Conservation (phyloP, 2,329 filamentous ascomycete species). For the Colletotrichum aenigma region DNA sequence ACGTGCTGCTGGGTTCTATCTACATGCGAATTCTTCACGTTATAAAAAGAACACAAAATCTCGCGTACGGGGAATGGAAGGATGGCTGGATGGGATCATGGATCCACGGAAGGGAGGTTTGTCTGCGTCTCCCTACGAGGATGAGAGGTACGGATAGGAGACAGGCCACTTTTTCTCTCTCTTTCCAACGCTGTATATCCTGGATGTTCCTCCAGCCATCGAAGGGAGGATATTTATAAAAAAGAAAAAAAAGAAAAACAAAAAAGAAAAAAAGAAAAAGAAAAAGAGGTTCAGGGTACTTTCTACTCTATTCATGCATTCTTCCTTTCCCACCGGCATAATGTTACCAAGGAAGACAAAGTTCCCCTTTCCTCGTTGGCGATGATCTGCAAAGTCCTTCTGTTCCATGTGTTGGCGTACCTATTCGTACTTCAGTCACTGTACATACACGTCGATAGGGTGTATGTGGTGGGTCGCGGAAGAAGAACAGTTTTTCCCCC, state of each 20-base stretch:
- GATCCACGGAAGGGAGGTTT: background rate
- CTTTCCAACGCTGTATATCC: background rate
- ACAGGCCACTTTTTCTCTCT: background rate
- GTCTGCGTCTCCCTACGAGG: background rate
- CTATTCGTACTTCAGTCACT: background rate
- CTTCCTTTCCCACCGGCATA: background rate
- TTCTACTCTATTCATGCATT: background rate
- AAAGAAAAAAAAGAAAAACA: background rate
- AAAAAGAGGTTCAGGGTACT: background rate
- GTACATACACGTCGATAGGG: background rate
- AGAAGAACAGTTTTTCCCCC: background rate
- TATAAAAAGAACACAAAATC: background rate
- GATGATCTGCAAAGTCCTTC: background rate
- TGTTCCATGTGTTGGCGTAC: background rate
- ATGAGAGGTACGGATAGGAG: background rate
- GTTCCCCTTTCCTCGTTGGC: background rate
- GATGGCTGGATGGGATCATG: background rate
- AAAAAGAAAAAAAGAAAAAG: background rate
- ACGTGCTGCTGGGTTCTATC: background rate
- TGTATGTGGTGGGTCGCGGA: background rate
- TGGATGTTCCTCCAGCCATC: background rate
- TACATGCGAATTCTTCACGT: background rate
- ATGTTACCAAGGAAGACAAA: background rate
- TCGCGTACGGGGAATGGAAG: background rate
- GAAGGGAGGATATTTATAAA: background rate